Evolutionary conservation across 2,329 filamentous ascomycete genomes (phyloP).

Genomic region (Fusarium pseudograminearum): DNA sequence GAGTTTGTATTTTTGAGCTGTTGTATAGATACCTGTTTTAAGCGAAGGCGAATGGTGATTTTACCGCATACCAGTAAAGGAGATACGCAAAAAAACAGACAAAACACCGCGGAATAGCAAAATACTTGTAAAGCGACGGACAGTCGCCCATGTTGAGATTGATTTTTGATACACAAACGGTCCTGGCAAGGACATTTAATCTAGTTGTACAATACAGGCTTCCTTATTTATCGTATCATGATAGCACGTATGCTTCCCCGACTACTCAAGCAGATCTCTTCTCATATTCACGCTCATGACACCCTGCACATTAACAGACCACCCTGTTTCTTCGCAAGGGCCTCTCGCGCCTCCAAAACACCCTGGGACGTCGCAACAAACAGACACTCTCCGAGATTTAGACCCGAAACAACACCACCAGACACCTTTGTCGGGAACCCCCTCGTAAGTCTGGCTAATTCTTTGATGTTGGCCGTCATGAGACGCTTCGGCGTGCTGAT

Average conservation of each 20-base stretch:
- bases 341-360: conserved; percentile 84
- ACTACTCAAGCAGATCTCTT: conserved; percentile 1
- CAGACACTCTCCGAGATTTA: conserved; percentile 85
- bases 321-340: conserved; percentile 82
- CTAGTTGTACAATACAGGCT: conserved; percentile 49
- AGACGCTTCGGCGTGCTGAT: conserved; percentile 81
- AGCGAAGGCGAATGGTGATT: conserved; percentile 51
- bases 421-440: conserved; percentile 70
- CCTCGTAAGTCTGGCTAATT: conserved; percentile 74
- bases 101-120: conserved; percentile 16
- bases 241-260: conserved; percentile 27
- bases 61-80: conserved; percentile 39
- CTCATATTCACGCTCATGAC: conserved; percentile 50
- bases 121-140: conserved; percentile 21
- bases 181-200: conserved; percentile 37
- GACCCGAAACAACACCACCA: conserved; percentile 77
- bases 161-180: conserved; percentile 42
- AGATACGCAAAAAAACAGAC: conserved; percentile 13
- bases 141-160: conserved; percentile 34
- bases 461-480: conserved; percentile 72
- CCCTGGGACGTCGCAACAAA: conserved; percentile 83
- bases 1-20: conserved; percentile 40
- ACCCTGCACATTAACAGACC: conserved; percentile 82
- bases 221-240: conserved; percentile 41
- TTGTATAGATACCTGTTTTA: conserved; percentile 51